phyloP scores from a whole-genome alignment of 2,329 filamentous ascomycete species.

The Orbilia quercus region DNA sequence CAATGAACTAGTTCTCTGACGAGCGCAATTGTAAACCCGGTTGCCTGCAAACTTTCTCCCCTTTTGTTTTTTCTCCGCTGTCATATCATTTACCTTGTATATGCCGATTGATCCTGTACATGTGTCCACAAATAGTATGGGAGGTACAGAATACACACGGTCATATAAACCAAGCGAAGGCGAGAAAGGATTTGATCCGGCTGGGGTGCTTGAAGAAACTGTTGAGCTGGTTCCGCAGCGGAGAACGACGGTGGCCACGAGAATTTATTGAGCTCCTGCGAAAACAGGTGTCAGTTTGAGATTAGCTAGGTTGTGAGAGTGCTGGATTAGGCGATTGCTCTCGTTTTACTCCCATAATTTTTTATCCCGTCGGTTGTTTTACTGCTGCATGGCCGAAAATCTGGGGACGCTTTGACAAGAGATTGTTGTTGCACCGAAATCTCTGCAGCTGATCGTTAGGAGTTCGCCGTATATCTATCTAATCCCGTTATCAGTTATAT shows the following conservation, averaged over 20 bases:
- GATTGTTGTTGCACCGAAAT: neutral
- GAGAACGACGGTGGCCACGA: neutral
- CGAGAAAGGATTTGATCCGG: slow-evolving; percentile 19
- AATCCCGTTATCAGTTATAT: neutral
- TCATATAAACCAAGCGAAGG: neutral
- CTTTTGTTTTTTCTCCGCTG: neutral
- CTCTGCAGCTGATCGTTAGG: slow-evolving; percentile 4
- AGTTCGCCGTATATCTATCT: too few species aligned
- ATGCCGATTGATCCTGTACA: slow-evolving; percentile 48
- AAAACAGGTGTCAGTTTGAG: slow-evolving; percentile 54
- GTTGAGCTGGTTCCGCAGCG: slow-evolving; percentile 38
- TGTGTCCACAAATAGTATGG: slow-evolving; percentile 46
- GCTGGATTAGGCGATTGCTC: slow-evolving; percentile 43
- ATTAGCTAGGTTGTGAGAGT: slow-evolving; percentile 52
- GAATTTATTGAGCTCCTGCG: slow-evolving; percentile 50
- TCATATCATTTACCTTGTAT: slow-evolving; percentile 28
- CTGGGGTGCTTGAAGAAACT: slow-evolving; percentile 16
- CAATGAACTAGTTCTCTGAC: slow-evolving; percentile 10
- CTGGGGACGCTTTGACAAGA: slow-evolving; percentile 10
- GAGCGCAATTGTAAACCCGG: slow-evolving; percentile 27
- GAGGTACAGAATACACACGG: slow-evolving; percentile 36
- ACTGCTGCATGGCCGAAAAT: slow-evolving; percentile 29
- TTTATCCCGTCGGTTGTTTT: slow-evolving; percentile 40
- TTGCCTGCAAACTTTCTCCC: slow-evolving; percentile 28
- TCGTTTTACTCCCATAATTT: slow-evolving; percentile 17